These are phyloP conservation scores for Batkoa obscura DNA, from an alignment of 371 early-diverging fungal genomes.

Conservation along the genomic window DNA sequence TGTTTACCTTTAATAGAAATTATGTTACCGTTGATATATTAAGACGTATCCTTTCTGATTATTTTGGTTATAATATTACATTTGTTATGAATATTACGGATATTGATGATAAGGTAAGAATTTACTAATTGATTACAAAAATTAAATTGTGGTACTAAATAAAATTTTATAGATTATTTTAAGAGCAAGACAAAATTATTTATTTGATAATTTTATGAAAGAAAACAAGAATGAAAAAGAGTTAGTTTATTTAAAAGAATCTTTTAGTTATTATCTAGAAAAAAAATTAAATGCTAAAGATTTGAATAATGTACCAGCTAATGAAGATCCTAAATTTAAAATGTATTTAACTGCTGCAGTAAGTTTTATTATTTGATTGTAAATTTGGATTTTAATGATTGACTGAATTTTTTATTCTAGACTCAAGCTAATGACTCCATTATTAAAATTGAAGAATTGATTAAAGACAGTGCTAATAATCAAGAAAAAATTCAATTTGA, in stretches of 20 bases:
- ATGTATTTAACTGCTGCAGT: slow-evolving; percentile 2
- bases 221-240: slow-evolving; percentile 26
- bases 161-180: slow-evolving; percentile 52
- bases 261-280: slow-evolving; percentile 37
- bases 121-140: not conserved
- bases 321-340: not conserved
- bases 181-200: slow-evolving; percentile 69
- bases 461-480: not conserved
- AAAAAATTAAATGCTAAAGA: slow-evolving; percentile 19
- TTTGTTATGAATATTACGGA: slow-evolving; percentile 99
- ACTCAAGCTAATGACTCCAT: no score
- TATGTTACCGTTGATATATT: slow-evolving; percentile 94
- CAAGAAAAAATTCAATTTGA: no score
- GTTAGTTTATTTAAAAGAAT: no score
- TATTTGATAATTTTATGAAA: slow-evolving; percentile 45
- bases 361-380: not conserved
- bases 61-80: slow-evolving; percentile 87
- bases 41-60: slow-evolving; percentile 87
- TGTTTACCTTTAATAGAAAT: slow-evolving; percentile 28
- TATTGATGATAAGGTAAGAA: slow-evolving; percentile 96
- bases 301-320: not conserved
- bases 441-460: not conserved
- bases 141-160: not conserved
- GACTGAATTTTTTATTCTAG: no score
- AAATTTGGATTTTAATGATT: no score